Evolutionary conservation across 2,329 filamentous ascomycete species (phyloP).

Genomic region (Fusarium floridanum): DNA sequence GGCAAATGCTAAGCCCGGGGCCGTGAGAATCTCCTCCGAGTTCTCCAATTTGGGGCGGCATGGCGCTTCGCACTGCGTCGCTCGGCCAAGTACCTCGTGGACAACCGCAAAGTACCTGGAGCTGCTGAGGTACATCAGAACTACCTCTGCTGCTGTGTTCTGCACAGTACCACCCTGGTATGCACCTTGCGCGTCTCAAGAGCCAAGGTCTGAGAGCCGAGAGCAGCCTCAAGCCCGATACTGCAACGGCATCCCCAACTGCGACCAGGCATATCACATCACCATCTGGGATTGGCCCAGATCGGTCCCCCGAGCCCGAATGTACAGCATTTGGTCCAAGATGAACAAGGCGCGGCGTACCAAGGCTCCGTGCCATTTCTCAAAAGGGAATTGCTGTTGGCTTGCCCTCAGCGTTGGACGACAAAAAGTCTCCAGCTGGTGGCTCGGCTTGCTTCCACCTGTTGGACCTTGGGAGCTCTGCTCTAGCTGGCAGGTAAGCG

Average conservation of each 20-base stretch:
- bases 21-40: conserved; percentile 14
- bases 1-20: conserved; percentile 15
- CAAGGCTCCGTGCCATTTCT: neutral
- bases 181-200: conserved; percentile 15
- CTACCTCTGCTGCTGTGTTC: conserved; percentile 13
- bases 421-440: conserved; percentile 11
- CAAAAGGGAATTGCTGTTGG: conserved; percentile 14
- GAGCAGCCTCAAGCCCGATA: conserved; percentile 27
- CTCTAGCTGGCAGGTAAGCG: conserved; percentile 8
- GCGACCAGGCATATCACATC: conserved; percentile 28
- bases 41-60: conserved; percentile 40
- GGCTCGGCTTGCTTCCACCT: neutral
- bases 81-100: conserved; percentile 30
- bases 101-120: conserved; percentile 27
- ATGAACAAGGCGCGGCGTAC: conserved; percentile 1
- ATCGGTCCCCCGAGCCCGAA: conserved; percentile 4
- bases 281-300: conserved; percentile 17
- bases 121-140: conserved; percentile 15
- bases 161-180: neutral
- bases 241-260: conserved; percentile 16
- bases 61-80: conserved; percentile 47
- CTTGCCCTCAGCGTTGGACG: conserved; percentile 3
- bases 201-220: conserved; percentile 22
- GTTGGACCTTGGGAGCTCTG: neutral
- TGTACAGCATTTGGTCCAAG: conserved; percentile 8